phyloP scores from a whole-genome alignment of 2,329 filamentous ascomycete species.

The Fusarium pilosicola region DNA sequence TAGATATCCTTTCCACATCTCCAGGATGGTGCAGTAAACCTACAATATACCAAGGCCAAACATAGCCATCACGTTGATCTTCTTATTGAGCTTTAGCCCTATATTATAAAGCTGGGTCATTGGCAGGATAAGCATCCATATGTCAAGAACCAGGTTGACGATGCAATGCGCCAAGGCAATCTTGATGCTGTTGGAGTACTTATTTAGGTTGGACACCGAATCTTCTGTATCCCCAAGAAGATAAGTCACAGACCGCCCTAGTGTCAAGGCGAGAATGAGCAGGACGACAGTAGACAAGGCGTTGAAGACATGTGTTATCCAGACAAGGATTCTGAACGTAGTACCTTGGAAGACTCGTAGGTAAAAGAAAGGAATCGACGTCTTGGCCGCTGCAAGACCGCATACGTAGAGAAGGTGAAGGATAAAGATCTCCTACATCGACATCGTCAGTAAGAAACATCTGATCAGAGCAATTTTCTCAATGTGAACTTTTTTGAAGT shows the following conservation, averaged over 20 bases:
- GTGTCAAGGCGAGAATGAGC: not conserved
- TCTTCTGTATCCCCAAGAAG: not conserved
- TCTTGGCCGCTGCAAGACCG: not conserved
- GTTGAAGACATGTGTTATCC: not conserved
- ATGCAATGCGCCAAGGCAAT: not conserved
- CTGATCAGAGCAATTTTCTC: no score
- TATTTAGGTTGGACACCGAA: accelerated
- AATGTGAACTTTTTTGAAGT: accelerated
- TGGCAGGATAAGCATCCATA: constrained; percentile 21
- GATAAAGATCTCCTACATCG: not conserved
- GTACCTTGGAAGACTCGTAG: not conserved
- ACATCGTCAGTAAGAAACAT: not conserved
- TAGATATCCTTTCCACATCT: not conserved
- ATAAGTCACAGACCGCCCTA: not conserved
- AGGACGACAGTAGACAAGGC: accelerated
- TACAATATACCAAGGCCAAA: constrained; percentile 13
- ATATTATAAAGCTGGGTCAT: constrained; percentile 16
- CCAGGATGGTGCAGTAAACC: not conserved
- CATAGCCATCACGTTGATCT: not conserved
- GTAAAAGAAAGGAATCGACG: constrained; percentile 6
- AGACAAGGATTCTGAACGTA: not conserved
- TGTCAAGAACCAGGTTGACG: not conserved
- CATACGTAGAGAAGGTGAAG: not conserved
- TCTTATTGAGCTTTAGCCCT: not conserved
- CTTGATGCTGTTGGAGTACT: accelerated